Evolutionary conservation across 352 stramenopile species (phyloP).

Genomic region (Thraustochytrium sp.): DNA sequence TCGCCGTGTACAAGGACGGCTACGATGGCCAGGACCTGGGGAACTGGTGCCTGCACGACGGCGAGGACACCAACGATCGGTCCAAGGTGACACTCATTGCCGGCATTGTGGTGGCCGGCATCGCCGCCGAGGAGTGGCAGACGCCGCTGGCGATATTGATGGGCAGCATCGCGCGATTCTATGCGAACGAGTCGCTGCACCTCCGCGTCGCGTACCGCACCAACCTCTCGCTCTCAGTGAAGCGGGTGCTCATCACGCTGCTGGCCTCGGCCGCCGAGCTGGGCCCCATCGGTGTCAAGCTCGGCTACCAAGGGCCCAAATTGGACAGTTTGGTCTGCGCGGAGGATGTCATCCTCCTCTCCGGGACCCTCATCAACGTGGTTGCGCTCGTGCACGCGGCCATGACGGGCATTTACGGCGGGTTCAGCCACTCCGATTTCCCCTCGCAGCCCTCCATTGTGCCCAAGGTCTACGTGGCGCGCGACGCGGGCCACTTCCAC

Average conservation of each 20-base stretch:
- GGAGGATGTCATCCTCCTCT: not conserved
- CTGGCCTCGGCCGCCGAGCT: not conserved
- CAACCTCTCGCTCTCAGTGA: not conserved
- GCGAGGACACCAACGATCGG: not conserved
- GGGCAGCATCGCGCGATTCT: not conserved
- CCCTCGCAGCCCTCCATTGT: not conserved
- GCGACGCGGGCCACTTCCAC: not conserved
- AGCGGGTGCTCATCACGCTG: conserved; percentile 21
- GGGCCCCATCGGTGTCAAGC: not conserved
- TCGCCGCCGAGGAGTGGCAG: conserved; percentile 16
- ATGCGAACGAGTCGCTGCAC: conserved; percentile 28
- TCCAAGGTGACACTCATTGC: not conserved
- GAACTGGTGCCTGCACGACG: not conserved
- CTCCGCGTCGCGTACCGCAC: conserved; percentile 9
- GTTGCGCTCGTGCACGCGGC: not conserved
- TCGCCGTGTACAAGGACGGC: not conserved
- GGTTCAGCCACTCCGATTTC: conserved; percentile 23
- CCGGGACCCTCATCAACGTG: not conserved
- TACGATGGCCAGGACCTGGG: not conserved
- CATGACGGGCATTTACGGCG: not conserved
- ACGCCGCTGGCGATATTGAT: not conserved
- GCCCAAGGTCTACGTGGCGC: not conserved
- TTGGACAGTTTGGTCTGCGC: not conserved
- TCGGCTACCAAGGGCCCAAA: not conserved
- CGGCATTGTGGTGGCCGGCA: conserved; percentile 30